phyloP scores from a whole-genome alignment of 2,329 filamentous ascomycete genomes.

The Aschersonia sp. region DNA sequence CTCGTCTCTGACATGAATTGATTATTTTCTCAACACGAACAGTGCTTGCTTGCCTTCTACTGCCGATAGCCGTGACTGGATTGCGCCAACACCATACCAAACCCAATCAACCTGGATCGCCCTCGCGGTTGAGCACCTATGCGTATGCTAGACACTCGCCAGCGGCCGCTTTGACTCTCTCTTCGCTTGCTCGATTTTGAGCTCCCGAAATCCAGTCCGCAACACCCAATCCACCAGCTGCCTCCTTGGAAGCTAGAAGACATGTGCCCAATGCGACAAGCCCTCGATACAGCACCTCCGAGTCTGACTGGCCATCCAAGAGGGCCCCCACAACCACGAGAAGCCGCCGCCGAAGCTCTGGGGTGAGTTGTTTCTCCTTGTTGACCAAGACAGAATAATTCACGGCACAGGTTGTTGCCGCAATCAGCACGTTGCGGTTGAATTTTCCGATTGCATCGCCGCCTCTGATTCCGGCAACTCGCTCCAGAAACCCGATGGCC shows the following conservation, averaged over 20 bases:
- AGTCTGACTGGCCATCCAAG: slow-evolving; percentile 53
- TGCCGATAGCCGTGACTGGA: no score
- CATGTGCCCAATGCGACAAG: slow-evolving; percentile 70
- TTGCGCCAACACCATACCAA: no score
- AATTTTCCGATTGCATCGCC: slow-evolving; percentile 32
- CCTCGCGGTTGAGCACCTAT: no score
- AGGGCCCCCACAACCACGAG: slow-evolving; percentile 49
- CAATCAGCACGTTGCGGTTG: slow-evolving; percentile 73
- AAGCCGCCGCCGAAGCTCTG: slow-evolving; percentile 24
- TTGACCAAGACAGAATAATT: slow-evolving; percentile 67
- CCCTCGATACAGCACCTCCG: slow-evolving; percentile 69
- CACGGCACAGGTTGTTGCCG: slow-evolving; percentile 66
- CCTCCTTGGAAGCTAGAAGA: slow-evolving; percentile 37
- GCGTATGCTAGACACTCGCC: slow-evolving; percentile 24
- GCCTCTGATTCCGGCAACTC: slow-evolving; percentile 37
- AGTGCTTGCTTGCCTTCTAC: background rate
- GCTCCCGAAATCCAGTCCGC: slow-evolving; percentile 25
- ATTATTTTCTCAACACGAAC: no score
- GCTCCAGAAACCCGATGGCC: slow-evolving; percentile 48
- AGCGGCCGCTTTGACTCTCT: slow-evolving; percentile 30
- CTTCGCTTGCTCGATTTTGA: slow-evolving; percentile 28
- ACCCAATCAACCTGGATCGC: no score
- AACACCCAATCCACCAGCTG: slow-evolving; percentile 26
- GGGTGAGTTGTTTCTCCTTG: slow-evolving; percentile 24
- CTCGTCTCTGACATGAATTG: no score